phyloP scores from a whole-genome alignment of 2,329 filamentous ascomycete genomes.

The Aureobasidium vineae region DNA sequence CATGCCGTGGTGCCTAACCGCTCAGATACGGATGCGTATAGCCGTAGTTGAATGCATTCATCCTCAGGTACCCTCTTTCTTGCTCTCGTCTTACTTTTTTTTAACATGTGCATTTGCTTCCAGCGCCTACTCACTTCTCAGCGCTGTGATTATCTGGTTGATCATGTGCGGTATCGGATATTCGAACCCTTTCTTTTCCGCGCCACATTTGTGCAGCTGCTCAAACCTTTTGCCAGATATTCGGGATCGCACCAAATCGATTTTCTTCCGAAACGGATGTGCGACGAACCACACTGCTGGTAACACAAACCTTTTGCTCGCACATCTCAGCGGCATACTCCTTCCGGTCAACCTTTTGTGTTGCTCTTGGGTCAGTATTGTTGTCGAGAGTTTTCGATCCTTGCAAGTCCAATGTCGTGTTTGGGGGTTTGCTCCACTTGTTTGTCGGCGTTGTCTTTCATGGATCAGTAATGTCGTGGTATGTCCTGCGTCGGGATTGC shows the following conservation, averaged over 20 bases:
- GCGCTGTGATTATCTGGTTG: background rate
- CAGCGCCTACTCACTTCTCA: background rate
- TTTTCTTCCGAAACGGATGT: background rate
- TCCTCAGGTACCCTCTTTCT: slow-evolving; percentile 1
- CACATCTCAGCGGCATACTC: background rate
- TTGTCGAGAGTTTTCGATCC: too few relatives aligned
- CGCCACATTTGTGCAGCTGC: background rate
- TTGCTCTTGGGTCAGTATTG: background rate
- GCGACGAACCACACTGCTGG: background rate
- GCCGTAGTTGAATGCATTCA: background rate
- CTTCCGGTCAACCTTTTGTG: background rate
- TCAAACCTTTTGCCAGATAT: background rate
- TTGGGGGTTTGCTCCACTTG: too few relatives aligned
- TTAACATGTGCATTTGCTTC: background rate
- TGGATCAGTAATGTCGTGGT: background rate
- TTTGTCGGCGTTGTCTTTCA: background rate
- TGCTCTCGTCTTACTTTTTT: background rate
- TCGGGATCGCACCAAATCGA: background rate
- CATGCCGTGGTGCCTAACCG: slow-evolving; percentile 4
- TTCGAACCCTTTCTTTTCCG: background rate
- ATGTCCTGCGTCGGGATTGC: background rate
- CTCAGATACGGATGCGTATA: background rate
- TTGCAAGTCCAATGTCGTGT: too few relatives aligned
- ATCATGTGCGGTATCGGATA: background rate
- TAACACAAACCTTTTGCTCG: background rate